Conservation (phyloP, 2,329 filamentous ascomycete species). For the Periconia macrospinosa region DNA sequence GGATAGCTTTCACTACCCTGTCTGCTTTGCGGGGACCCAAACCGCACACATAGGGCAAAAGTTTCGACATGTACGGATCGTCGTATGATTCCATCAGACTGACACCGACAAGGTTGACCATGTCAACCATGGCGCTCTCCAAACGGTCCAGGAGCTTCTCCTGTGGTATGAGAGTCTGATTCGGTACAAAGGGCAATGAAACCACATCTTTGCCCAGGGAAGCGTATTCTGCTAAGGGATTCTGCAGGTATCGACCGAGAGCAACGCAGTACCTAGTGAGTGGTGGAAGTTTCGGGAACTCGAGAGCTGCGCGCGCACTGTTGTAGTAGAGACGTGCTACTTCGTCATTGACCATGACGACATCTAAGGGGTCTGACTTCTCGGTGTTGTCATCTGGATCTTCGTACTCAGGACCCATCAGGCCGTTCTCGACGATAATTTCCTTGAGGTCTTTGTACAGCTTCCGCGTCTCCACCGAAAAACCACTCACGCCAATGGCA, state of each 20-base stretch:
- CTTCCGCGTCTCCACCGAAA: slow-evolving; percentile 81
- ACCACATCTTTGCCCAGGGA: slow-evolving; percentile 85
- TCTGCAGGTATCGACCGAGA: slow-evolving; percentile 88
- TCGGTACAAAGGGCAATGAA: slow-evolving; percentile 85
- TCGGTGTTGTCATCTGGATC: slow-evolving; percentile 73
- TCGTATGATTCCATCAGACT: slow-evolving; percentile 90
- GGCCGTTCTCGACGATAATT: slow-evolving; percentile 74
- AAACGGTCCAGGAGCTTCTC: slow-evolving; percentile 85
- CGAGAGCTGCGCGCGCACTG: slow-evolving; percentile 74
- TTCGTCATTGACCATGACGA: slow-evolving; percentile 93
- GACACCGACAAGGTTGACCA: slow-evolving; percentile 95
- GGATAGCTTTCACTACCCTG: slow-evolving; percentile 83
- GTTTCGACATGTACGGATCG: slow-evolving; percentile 79
- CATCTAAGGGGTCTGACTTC: slow-evolving; percentile 77
- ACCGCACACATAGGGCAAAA: slow-evolving; percentile 88
- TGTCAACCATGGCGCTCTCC: slow-evolving; percentile 97
- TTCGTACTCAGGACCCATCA: slow-evolving; percentile 80
- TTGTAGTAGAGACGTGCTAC: slow-evolving; percentile 96
- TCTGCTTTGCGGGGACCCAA: slow-evolving; percentile 90
- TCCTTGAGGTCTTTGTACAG: slow-evolving; percentile 80
- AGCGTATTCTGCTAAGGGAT: slow-evolving; percentile 94
- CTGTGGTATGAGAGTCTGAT: slow-evolving; percentile 83
- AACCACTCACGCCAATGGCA: slow-evolving; percentile 86
- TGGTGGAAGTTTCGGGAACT: slow-evolving; percentile 78
- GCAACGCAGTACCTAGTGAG: slow-evolving; percentile 88